Base-by-base conservation (phyloP, 1,284 basidiomycete genomes). In the Rhodotorula sp. region DNA sequence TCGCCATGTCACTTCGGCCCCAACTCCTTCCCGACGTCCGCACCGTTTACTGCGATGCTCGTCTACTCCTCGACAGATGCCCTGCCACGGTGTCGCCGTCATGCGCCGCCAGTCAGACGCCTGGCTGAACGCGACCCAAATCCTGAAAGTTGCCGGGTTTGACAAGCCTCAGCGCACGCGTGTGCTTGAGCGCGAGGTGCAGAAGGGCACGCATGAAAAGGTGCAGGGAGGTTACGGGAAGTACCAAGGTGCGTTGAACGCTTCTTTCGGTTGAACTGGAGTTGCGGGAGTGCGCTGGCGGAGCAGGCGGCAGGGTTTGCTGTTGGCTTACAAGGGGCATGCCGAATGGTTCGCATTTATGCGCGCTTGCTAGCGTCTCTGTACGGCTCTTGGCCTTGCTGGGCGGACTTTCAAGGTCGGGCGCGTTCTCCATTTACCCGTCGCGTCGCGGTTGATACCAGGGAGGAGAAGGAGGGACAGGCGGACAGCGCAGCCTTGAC, bases 181-280 rank as follows among this genome's bases (percentile, higher is more conserved):
- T 68, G 94, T 99, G 20, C 85, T 99, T 59, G 96, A 99, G 81
- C 87, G 96, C 73, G 96, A 99, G 82, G 89, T 99, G 4, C 96
- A 99, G 81, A 98, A 98, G 81, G 96, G 94, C 34, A 90, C 93
- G 75, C 96, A 99, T 81, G 96, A 99, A 82, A 99, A 99, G 81
- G 94, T 99, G 1, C 96, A 99, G 80, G 96, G 96, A 47, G 96
- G 96, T 0, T 99, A 99, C 81, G 96, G 96, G 76, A 99, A 99
- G 82, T 99, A 98, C 81, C 96, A 99, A 85, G 96, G 94, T 94
- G 71, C 72, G 87, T 80, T 31, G 46, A 24, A 51, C 44, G 2
- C 18, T 61, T 46, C 20, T 31, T 30, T 46, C 47, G 9, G 20
- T 24, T 13, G 24, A n/a, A 24, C 20, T 26, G 24, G 48, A 50